Conservation (phyloP, 805 yeast genomes). For the Yarrowia keelungensis region DNA sequence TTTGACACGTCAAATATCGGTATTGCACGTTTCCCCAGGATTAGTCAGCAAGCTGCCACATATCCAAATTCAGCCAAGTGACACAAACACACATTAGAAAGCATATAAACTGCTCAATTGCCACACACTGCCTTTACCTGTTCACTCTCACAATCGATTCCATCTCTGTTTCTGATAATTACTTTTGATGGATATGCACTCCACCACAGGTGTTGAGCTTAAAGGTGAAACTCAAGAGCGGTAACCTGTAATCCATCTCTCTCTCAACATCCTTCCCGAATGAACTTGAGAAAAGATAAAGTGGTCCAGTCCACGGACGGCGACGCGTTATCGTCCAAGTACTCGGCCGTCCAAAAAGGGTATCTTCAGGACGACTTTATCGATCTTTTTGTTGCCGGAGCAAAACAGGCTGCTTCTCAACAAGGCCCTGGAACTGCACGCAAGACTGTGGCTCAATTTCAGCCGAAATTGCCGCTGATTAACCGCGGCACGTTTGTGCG, state of each 20-base stretch:
- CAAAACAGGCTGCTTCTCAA: constrained; percentile 30
- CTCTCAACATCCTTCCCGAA: background rate
- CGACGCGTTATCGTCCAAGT: constrained; percentile 64
- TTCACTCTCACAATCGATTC: no score
- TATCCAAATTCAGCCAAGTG: no score
- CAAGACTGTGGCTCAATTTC: constrained; percentile 37
- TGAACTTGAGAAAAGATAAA: constrained; percentile 51
- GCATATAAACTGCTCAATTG: no score
- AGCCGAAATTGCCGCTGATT: constrained; percentile 62
- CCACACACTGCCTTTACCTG: no score
- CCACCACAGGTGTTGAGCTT: background rate
- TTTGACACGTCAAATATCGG: no score
- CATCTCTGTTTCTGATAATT: background rate
- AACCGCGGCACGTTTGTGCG: constrained; percentile 68
- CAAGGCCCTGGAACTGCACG: constrained; percentile 35
- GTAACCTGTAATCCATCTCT: background rate
- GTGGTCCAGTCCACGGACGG: constrained; percentile 63
- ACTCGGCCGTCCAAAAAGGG: constrained; percentile 54
- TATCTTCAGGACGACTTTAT: constrained; percentile 57
- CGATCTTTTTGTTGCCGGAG: constrained; percentile 43
- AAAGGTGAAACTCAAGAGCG: background rate
- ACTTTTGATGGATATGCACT: constrained; percentile 10
- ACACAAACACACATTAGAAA: no score
- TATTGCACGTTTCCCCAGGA: no score
- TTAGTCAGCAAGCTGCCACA: no score